Evolutionary conservation across 2,329 filamentous ascomycete genomes (phyloP), one percentile per base, ranked within the genome.

Genomic region (Fusarium napiforme): DNA sequence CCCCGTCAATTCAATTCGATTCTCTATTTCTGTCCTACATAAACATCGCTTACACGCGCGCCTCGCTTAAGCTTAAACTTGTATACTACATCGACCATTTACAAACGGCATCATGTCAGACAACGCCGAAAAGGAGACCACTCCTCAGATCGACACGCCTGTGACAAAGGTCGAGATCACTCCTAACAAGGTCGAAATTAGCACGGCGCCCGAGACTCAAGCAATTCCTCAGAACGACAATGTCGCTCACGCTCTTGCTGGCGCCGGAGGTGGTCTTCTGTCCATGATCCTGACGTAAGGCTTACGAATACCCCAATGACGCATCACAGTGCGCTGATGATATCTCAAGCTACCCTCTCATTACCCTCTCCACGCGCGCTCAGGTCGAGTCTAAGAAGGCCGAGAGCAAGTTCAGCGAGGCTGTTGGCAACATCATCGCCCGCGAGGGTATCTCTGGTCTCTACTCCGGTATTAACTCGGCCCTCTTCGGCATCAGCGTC

Each of bases 351-450:
- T 98, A 98, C 83, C 96, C 96, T 46, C 91, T 99, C 78, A 97
- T 99, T 81, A 98, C 96, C 39, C 92, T 99, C 73, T 99, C 96
- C 28, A 99, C 96, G 39, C 93, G 96, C 81, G 96, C 96, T 47
- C 96, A 99, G 84, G 96, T 99, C 82, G 96, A 99, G 85, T 98
- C 96, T 67, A 96, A 94, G 84, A 94, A 95, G 78, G 94, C 95
- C 62, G 91, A 97, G 77, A 93, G 93, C 34, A 92, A 93, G 68
- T 96, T 96, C 78, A 87, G 95, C 77, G 90, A 94, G 75, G 95
- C 96, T 37, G 91, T 96, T 69, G 91, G 91, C 77, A 91, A 91
- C 78, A 98, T 99, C 81, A 89, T 99, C 73, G 93, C 95, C 77
- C 93, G 96, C 77, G 96, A 99, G 84, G 96, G 96, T 78, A 85